Conservation (phyloP, 495 filamentous ascomycete species). For the Entonaema liquescens region DNA sequence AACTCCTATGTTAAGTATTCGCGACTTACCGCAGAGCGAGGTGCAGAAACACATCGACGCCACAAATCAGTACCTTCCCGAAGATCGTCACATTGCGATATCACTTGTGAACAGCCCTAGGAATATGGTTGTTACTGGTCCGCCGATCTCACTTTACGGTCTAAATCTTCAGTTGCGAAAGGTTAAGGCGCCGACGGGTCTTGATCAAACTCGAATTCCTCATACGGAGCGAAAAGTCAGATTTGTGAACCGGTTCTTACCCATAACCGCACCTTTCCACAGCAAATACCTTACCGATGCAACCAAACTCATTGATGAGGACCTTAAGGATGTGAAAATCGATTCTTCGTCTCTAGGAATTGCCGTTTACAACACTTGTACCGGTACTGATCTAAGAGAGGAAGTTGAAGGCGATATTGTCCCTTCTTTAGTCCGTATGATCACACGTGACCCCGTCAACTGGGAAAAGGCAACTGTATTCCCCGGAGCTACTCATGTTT, state of each 20-base stretch:
- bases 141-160: constrained; percentile 94
- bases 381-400: constrained; percentile 80
- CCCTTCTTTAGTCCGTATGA: constrained; percentile 86
- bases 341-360: constrained; percentile 73
- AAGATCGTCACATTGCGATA: constrained; percentile 91
- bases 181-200: constrained; percentile 93
- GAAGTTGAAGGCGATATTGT: constrained; percentile 71
- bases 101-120: constrained; percentile 96
- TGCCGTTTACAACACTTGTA: constrained; percentile 87
- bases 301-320: constrained; percentile 79
- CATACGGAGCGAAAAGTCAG: constrained; percentile 95
- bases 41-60: constrained; percentile 95
- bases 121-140: constrained; percentile 96
- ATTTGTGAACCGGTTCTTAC: constrained; percentile 96
- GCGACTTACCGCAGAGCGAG: constrained; percentile 82
- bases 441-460: constrained; percentile 88
- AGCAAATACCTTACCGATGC: constrained; percentile 89
- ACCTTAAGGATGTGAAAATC: constrained; percentile 82
- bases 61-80: constrained; percentile 93
- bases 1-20: constrained; percentile 97
- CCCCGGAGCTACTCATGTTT: constrained; percentile 85
- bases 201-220: constrained; percentile 94
- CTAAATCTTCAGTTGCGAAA: constrained; percentile 93
- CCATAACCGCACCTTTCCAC: constrained; percentile 98
- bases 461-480: constrained; percentile 96